Base-by-base conservation (phyloP, 768 basidiomycete species). In the Candolleomyces efflorescens region DNA sequence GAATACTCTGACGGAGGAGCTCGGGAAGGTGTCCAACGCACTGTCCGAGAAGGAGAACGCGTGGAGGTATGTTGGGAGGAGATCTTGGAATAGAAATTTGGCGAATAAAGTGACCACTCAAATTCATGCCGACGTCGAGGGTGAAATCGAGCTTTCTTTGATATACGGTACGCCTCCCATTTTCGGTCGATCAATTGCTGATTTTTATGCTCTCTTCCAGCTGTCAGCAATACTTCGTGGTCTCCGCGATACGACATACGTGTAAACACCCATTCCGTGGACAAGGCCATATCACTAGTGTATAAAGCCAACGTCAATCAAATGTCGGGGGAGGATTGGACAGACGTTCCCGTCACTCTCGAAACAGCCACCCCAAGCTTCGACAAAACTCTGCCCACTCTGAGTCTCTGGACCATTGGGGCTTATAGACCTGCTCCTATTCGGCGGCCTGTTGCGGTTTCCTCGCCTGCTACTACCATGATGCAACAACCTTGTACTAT, bases 321-420 rank as follows among this genome's bases (percentile, higher is more conserved):
- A 56, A 69, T 58, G 48, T 78, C 78, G 2, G 78, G 78, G 32
- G 78, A 80, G 74, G 69, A 72, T 43, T 82, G 78, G 78, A 65
- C 65, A 0, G 71, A 80, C 54, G 71, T 78, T 6, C 67, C 73
- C 1, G 62, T 79, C 4, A 73, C 70, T 1, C 73, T 80, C 10
- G 76, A 80, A 62, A 81, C 78, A 0, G 71, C 75, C 1, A 68
- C 70, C 1, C 77, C 77, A 0, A 75, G 77, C 0, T 78, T 75
- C 53, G 76, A 76, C 3, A 49, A 75, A 12, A 63, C 56, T 1
- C 64, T 77, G 3, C 77, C 78, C 2, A 61, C 56, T 5, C 72
- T 80, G 1, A 50, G 64, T 2, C 69, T 74, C 0, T 79, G 77
- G 75, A 72, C 64, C 9, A 62, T 79, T 6, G 70, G 70, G 0